These are phyloP conservation scores for Fraxinus paxiana DNA, from an alignment of 305 asterid genomes.

Conservation along the genomic window DNA sequence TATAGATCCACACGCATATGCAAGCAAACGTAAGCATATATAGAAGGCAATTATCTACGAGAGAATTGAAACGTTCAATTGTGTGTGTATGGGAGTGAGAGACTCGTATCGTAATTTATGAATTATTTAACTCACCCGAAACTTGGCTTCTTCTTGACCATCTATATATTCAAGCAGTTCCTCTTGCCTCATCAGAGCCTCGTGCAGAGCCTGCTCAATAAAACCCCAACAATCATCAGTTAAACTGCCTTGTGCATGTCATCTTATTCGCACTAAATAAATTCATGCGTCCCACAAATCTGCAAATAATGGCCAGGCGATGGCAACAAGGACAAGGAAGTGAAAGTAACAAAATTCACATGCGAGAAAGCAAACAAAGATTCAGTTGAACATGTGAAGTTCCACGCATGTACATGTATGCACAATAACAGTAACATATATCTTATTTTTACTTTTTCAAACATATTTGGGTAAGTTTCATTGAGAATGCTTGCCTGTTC, in stretches of 20 bases:
- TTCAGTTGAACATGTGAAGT: background rate
- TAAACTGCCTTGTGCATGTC: background rate
- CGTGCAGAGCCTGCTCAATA: conserved; percentile 74
- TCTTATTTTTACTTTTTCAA: background rate
- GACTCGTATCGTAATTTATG: background rate
- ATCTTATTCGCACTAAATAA: background rate
- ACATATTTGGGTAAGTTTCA: background rate
- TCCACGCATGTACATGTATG: background rate
- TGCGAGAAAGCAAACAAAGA: background rate
- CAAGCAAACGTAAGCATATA: background rate
- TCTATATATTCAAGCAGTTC: conserved; percentile 94
- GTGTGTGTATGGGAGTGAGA: background rate
- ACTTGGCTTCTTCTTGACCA: conserved; percentile 77
- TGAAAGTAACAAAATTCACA: background rate
- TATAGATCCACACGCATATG: background rate
- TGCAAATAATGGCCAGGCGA: background rate
- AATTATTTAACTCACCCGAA: conserved; percentile 51
- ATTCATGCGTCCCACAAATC: background rate
- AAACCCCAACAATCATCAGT: background rate
- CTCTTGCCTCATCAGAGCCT: conserved; percentile 95
- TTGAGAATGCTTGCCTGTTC: background rate
- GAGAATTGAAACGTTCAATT: background rate
- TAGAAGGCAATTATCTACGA: background rate
- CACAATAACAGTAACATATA: background rate
- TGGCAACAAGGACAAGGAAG: background rate